phyloP scores from a whole-genome alignment of 2,329 filamentous ascomycete genomes.

The Ceratocystis ficicola region DNA sequence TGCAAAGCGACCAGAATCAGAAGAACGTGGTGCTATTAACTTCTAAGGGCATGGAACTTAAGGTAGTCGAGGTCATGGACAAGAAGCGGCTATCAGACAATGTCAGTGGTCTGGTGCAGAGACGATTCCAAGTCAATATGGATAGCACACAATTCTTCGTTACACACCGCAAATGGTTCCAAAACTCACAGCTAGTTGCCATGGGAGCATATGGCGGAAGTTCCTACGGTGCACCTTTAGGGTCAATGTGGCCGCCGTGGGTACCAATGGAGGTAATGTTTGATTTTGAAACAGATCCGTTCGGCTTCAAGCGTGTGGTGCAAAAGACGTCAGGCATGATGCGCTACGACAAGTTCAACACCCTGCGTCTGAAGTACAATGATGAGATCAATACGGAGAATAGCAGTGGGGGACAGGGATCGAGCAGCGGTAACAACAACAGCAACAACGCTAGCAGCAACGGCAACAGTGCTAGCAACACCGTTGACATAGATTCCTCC shows the following conservation, averaged over 20 bases:
- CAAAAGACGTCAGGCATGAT: conserved; percentile 92
- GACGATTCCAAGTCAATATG: conserved; percentile 87
- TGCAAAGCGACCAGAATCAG: conserved; percentile 96
- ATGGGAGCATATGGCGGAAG: conserved; percentile 72
- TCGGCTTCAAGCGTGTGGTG: conserved; percentile 95
- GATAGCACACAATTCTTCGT: conserved; percentile 98
- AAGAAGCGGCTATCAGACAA: conserved; percentile 83
- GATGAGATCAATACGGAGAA: conserved; percentile 70
- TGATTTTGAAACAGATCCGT: conserved; percentile 83
- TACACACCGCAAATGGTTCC: conserved; percentile 83
- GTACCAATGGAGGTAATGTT: conserved; percentile 98
- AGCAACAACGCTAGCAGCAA: neutral
- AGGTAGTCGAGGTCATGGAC: conserved; percentile 96
- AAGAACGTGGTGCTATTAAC: conserved; percentile 95
- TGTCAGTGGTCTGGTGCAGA: conserved; percentile 89
- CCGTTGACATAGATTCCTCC: neutral
- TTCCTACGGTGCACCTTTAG: conserved; percentile 72
- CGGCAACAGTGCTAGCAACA: neutral
- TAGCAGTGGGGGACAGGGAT: conserved; percentile 23
- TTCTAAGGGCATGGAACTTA: conserved; percentile 95
- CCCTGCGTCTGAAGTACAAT: conserved; percentile 89
- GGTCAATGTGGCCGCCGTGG: conserved; percentile 93
- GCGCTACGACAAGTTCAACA: conserved; percentile 97
- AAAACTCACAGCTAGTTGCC: conserved; percentile 61
- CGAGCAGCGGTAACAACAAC: neutral